These are phyloP conservation scores for Aspergillus novoparasiticus DNA, from an alignment of 2,329 filamentous ascomycete species.

Conservation along the genomic window DNA sequence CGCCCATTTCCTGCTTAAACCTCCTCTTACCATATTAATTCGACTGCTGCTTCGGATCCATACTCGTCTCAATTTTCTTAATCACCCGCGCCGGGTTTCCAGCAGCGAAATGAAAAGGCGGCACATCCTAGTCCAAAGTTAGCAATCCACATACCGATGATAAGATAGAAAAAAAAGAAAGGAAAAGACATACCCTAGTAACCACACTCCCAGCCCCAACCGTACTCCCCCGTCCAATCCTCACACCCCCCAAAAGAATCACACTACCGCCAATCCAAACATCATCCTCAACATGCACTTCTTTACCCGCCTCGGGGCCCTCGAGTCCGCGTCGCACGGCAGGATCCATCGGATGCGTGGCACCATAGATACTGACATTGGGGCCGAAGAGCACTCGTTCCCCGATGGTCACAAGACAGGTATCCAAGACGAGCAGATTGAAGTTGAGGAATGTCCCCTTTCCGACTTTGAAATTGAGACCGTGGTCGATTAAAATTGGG, in stretches of 20 bases:
- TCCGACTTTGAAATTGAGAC: constrained; percentile 65
- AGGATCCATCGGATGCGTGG: constrained; percentile 56
- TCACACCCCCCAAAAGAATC: constrained; percentile 47
- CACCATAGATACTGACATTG: constrained; percentile 55
- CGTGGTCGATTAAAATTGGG: constrained; percentile 66
- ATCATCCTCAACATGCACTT: constrained; percentile 52
- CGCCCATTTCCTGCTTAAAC: too few relatives aligned
- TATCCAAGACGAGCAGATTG: constrained; percentile 60
- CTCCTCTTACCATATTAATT: too few relatives aligned
- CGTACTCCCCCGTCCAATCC: constrained; percentile 45
- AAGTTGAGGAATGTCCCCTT: constrained; percentile 51
- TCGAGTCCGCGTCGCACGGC: constrained; percentile 45
- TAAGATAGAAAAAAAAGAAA: background rate
- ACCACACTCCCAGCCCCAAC: constrained; percentile 46
- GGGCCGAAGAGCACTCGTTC: constrained; percentile 56
- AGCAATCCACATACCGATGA: background rate
- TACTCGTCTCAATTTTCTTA: constrained; percentile 27
- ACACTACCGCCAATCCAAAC: constrained; percentile 54
- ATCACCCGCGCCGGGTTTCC: constrained; percentile 29
- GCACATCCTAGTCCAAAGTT: constrained; percentile 21
- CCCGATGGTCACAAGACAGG: constrained; percentile 55
- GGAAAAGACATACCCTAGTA: constrained; percentile 30
- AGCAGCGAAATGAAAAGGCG: constrained; percentile 31
- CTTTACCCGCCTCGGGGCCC: constrained; percentile 53
- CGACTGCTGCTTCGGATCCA: constrained; percentile 22